Evolutionary conservation across 768 basidiomycete genomes (phyloP).

Genomic region (Mycena capillaripes): DNA sequence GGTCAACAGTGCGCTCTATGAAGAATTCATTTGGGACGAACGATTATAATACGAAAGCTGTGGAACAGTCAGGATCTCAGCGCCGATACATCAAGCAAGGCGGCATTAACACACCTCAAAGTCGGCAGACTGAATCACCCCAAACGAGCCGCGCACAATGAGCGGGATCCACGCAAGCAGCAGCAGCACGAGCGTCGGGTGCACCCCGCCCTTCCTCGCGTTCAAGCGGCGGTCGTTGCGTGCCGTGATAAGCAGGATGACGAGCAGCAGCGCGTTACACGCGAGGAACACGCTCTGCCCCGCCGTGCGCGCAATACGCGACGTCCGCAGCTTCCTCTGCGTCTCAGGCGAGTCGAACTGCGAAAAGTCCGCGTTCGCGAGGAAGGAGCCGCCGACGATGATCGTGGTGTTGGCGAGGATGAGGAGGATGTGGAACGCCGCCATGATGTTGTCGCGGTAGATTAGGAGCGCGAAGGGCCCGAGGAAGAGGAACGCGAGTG

Average conservation of each 20-base stretch:
- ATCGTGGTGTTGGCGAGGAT: conserved; percentile 22
- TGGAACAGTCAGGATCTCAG: background rate
- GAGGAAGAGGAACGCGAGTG: conserved; percentile 13
- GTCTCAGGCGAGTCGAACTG: conserved; percentile 1
- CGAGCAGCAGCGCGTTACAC: background rate
- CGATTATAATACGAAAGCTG: conserved; percentile 33
- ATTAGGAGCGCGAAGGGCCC: conserved; percentile 19
- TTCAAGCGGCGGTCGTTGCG: conserved; percentile 11
- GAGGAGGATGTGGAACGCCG: conserved; percentile 10
- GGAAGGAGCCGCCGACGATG: conserved; percentile 20
- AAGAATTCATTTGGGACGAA: background rate
- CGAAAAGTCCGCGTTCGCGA: conserved; percentile 8
- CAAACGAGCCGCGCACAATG: conserved; percentile 25
- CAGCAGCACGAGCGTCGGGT: conserved; percentile 22
- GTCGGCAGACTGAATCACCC: conserved; percentile 17
- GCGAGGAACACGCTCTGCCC: conserved; percentile 25
- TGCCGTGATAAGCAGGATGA: conserved; percentile 9
- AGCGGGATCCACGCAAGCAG: conserved; percentile 31
- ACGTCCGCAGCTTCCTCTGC: background rate
- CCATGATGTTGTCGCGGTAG: conserved; percentile 25
- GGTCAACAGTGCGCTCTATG: background rate
- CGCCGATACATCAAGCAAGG: too few species aligned
- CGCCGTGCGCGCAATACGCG: conserved; percentile 9
- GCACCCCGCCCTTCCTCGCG: background rate
- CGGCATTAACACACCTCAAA: conserved; percentile 10